Evolutionary conservation across 441 rosid species (phyloP), one percentile per base, ranked within the genome.

Genomic region (Raphanus hybrid): DNA sequence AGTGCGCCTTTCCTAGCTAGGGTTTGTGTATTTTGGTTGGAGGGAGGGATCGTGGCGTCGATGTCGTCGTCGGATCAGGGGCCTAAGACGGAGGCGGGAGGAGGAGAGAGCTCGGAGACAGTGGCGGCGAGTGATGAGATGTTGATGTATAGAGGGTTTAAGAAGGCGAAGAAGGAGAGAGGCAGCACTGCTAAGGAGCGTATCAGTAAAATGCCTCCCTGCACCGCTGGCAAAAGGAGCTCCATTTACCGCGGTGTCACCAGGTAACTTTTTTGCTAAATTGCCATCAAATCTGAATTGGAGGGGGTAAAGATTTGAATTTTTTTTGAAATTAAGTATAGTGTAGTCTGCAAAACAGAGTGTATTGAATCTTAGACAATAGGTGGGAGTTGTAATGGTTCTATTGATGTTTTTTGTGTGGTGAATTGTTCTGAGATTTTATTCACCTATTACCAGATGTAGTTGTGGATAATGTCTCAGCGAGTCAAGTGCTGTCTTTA

Each of bases 131-230:
- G 84, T 80, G 98, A 92, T 85, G 92, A 91, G 88, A 84, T 89
- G 77, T 79, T 87, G 72, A 77, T 91, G 32, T 89, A 87, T 85
- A 86, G 95, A 84, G 96, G 90, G 14, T 73, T 90, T 69, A 92
- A 94, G 85, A 94, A 92, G 82, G 92, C 97, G 50, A 94, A 89
- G 91, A 94, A 91, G 79, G 98, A 94, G 77, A 89, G 98, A 85
- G 96, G 97, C 1, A 91, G 97, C 74, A 94, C 98, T 20, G 97
- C 98, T 37, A 94, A 94, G 82, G 98, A 94, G 81, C 96, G 98
- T 65, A 94, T 94, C 73, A 95, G 99, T 78, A 91, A 92, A 81
- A 93, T 95, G 98, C 96, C 96, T 58, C 99, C 98, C 48, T 90
- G 96, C n/a, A 94, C 94, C 0, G 92, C 92, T 45, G 94, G 94